Evolutionary conservation across 148 eudicot species (phyloP).

Genomic region (Nepenthes mirabilis): DNA sequence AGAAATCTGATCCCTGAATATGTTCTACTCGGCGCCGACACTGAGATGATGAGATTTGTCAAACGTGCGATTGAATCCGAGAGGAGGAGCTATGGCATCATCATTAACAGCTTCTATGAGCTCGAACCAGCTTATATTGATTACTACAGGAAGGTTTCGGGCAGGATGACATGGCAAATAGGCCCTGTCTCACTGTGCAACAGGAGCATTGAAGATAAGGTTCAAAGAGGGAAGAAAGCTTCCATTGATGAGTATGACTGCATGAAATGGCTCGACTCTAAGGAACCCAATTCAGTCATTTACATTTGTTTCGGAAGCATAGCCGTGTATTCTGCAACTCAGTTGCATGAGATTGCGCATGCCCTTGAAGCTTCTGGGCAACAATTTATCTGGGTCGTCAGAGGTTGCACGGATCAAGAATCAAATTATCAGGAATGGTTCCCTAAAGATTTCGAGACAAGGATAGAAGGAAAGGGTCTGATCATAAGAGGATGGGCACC

Average conservation of each 20-base stretch:
- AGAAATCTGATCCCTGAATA: slow-evolving; percentile 7
- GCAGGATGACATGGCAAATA: slow-evolving; percentile 38
- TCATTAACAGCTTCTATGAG: slow-evolving; percentile 56
- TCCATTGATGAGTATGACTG: slow-evolving; percentile 30
- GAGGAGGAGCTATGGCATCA: slow-evolving; percentile 30
- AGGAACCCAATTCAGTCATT: slow-evolving; percentile 36
- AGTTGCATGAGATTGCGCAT: slow-evolving; percentile 35
- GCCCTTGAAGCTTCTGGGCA: slow-evolving; percentile 40
- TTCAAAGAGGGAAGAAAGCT: slow-evolving; percentile 25
- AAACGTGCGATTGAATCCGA: slow-evolving; percentile 10
- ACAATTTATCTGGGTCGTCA: slow-evolving; percentile 52
- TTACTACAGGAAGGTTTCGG: slow-evolving; percentile 23
- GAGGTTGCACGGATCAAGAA: slow-evolving; percentile 4
- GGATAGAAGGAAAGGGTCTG: slow-evolving; percentile 17
- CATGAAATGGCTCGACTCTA: slow-evolving; percentile 49
- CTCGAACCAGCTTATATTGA: slow-evolving; percentile 49
- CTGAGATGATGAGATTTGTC: not conserved
- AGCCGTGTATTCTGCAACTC: slow-evolving; percentile 5
- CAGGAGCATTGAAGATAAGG: slow-evolving; percentile 16
- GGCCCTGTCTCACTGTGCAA: slow-evolving; percentile 43
- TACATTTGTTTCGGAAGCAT: slow-evolving; percentile 45
- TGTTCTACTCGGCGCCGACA: not conserved
- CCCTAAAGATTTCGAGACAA: slow-evolving; percentile 16
- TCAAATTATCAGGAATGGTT: slow-evolving; percentile 21
- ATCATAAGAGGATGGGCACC: slow-evolving; percentile 32